These are phyloP conservation scores for Psilocybe mexicana DNA, from an alignment of 1,284 basidiomycete genomes.

Conservation along the genomic window DNA sequence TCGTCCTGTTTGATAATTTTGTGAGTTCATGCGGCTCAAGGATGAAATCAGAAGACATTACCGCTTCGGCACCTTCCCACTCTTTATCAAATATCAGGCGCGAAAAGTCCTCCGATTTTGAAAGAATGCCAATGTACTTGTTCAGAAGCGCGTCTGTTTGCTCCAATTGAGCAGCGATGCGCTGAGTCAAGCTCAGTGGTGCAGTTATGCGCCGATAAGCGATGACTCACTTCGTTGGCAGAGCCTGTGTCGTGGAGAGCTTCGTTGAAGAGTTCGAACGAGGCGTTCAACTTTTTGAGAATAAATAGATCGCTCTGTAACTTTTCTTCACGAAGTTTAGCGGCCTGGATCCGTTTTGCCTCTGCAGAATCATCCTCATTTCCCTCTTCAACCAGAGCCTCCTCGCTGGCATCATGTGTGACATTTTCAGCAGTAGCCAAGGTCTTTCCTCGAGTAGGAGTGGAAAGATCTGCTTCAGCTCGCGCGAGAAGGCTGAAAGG, in stretches of 20 bases:
- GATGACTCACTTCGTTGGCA: conserved; percentile 59
- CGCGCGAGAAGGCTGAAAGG: conserved; percentile 25
- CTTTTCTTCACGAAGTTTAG: conserved; percentile 66
- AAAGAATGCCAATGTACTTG: conserved; percentile 70
- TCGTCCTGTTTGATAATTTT: conserved; percentile 51
- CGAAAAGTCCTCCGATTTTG: conserved; percentile 64
- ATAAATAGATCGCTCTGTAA: conserved; percentile 70
- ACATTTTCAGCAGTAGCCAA: not conserved
- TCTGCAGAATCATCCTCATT: not conserved
- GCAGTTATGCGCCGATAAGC: not conserved
- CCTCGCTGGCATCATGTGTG: conserved; percentile 1
- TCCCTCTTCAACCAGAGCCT: not conserved
- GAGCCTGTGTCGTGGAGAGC: conserved; percentile 61
- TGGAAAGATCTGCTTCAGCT: conserved; percentile 12
- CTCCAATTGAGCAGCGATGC: conserved; percentile 60
- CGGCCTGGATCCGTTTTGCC: conserved; percentile 22
- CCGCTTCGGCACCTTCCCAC: conserved; percentile 70
- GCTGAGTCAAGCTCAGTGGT: conserved; percentile 37
- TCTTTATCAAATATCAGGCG: conserved; percentile 71
- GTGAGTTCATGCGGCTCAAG: conserved; percentile 4
- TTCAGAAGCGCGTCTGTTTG: conserved; percentile 72
- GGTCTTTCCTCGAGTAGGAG: conserved; percentile 7
- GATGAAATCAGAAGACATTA: conserved; percentile 34
- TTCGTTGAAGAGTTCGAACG: conserved; percentile 66
- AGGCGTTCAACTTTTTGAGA: conserved; percentile 67